Base-by-base conservation (phyloP, 371 early-diverging fungal genomes). In the Mucor velutinosus region DNA sequence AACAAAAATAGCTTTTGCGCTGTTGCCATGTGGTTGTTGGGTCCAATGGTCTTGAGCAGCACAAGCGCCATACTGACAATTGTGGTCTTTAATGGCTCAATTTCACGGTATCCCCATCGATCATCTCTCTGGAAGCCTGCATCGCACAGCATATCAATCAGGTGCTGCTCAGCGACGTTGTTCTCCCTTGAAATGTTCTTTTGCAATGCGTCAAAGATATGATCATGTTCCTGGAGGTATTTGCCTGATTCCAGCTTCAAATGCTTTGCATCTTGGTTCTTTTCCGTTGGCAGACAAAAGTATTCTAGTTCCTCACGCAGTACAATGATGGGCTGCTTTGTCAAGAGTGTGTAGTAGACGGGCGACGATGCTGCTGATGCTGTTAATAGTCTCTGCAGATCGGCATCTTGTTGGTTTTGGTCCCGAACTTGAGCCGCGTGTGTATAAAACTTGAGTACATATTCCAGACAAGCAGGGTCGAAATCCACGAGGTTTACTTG, bases 81-180 rank as follows among this genome's bases (percentile, higher is more conserved):
- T 11, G 87, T 82, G 0, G 92, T 86, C 53, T 83, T 80, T 39
- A 78, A 80, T 1, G 93, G 92, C 69, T 94, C 93, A 25, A 89
- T 77, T 57, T 85, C 86, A 58, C 94, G 87, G 69, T 91, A 90
- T 5, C 93, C 93, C 94, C 94, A 94, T 45, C 83, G 77, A 60
- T 90, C 90, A 23, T 92, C 87, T 41, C 88, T 83, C 41, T 82
- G 78, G 66, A 94, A 94, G 29, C 93, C 94, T 39, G 92, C 90
- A 65, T 90, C 84, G 69, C 94, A 92, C n/a, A 94, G 85, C 92
- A 94, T 94, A 71, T 94, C 93, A 47, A 94, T 91, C 62, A 94
- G 76, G 77, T 94, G 94, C 66, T 90, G 93, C 66, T 94, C 94
- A 21, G 92, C 92, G 23, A 86, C 82, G 58, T 90, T 91, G 61